Evolutionary conservation across 495 filamentous ascomycete species (phyloP).

Genomic region (Aspergillus carlsbadensis): DNA sequence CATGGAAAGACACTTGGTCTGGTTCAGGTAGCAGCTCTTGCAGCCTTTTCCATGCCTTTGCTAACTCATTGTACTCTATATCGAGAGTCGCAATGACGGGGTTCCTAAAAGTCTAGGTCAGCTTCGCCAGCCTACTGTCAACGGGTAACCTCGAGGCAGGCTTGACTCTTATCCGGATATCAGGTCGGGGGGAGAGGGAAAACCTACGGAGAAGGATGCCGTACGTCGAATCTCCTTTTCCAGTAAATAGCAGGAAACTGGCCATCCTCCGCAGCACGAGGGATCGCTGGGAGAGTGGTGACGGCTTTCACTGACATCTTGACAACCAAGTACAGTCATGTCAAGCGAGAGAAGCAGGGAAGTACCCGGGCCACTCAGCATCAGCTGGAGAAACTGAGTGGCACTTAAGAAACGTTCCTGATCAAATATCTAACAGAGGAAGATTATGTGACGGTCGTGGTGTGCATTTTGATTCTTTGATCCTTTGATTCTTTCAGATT

Average conservation of each 20-base stretch:
- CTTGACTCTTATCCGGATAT: background rate
- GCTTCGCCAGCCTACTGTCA: background rate
- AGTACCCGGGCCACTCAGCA: conserved; percentile 9
- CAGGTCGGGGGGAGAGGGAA: background rate
- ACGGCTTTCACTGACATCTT: conserved; percentile 18
- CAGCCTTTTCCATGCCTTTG: conserved; percentile 44
- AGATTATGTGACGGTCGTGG: conserved; percentile 10
- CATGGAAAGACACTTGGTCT: conserved; percentile 33
- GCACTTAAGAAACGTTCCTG: background rate
- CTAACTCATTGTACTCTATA: conserved; percentile 46
- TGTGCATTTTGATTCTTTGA: conserved; percentile 11
- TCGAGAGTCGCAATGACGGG: conserved; percentile 41
- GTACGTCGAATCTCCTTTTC: conserved; percentile 25
- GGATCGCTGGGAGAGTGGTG: conserved; percentile 9
- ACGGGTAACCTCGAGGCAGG: background rate
- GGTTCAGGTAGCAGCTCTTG: conserved; percentile 32
- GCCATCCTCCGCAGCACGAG: conserved; percentile 15
- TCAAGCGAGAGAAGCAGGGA: conserved; percentile 19
- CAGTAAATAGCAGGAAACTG: conserved; percentile 16
- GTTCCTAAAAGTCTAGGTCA: conserved; percentile 23
- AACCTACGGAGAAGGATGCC: conserved; percentile 22
- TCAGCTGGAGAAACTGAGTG: background rate
- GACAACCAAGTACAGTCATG: conserved; percentile 21
- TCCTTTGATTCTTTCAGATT: conserved; percentile 1
- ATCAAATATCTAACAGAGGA: background rate